phyloP scores from a whole-genome alignment of 371 early-diverging fungal species.

The Apophysomyces ossiformis region DNA sequence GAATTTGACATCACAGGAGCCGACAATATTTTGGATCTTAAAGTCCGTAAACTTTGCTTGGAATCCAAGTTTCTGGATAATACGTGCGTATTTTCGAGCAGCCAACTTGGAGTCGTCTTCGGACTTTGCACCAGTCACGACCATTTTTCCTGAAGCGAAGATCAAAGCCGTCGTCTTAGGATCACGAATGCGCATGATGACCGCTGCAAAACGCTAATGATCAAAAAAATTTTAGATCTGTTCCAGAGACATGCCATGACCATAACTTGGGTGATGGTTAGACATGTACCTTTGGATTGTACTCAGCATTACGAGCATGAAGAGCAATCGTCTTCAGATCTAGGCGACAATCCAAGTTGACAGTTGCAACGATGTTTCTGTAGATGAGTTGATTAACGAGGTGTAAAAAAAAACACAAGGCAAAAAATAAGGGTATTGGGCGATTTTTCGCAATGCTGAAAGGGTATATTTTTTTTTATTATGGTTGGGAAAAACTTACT shows the following conservation, averaged over 20 bases:
- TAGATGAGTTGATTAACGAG: slow-evolving; percentile 23
- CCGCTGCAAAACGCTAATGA: slow-evolving; percentile 99
- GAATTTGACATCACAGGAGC: slow-evolving; percentile 99
- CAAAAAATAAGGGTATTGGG: neutral
- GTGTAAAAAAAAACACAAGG: slow-evolving; percentile 13
- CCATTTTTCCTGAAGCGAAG: slow-evolving; percentile 99
- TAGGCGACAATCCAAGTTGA: slow-evolving; percentile 99
- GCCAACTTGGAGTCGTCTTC: slow-evolving; percentile 98
- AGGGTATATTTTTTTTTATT: slow-evolving; percentile 14
- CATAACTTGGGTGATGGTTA: slow-evolving; percentile 7
- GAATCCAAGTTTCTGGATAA: slow-evolving; percentile 99
- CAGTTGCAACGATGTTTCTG: slow-evolving; percentile 99
- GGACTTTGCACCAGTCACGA: slow-evolving; percentile 96
- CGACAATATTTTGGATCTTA: slow-evolving; percentile 99
- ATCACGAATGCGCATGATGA: slow-evolving; percentile 99
- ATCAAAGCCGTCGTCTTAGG: slow-evolving; percentile 99
- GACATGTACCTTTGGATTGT: slow-evolving; percentile 98
- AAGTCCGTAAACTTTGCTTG: slow-evolving; percentile 99
- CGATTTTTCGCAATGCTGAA: too few species aligned
- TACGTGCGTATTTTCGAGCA: slow-evolving; percentile 99
- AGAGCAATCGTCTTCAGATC: slow-evolving; percentile 99
- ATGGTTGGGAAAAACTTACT: slow-evolving; percentile 63
- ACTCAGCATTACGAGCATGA: slow-evolving; percentile 99
- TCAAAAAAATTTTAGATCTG: slow-evolving; percentile 24
- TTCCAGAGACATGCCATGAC: slow-evolving; percentile 11